phyloP scores from a whole-genome alignment of 75 land plant genomes.

The Sequoiadendron giganteum region DNA sequence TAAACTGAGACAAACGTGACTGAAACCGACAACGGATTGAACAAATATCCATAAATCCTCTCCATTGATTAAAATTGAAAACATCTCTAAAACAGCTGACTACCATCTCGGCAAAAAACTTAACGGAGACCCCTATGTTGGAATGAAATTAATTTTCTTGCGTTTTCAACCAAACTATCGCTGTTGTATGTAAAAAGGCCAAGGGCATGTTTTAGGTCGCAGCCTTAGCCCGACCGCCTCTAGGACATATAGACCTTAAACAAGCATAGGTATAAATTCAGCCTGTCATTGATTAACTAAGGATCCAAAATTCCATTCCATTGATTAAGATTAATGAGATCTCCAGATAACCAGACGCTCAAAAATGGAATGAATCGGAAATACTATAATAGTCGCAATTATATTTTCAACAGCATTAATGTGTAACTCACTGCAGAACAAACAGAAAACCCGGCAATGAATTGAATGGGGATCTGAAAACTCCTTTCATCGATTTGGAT shows the following conservation, averaged over 20 bases:
- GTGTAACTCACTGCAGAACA: not conserved
- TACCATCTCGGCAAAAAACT: not conserved
- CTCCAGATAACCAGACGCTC: not conserved
- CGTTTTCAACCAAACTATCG: not conserved
- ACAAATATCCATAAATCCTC: not conserved
- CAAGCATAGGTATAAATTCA: not conserved
- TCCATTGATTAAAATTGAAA: not conserved
- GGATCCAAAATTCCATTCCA: not conserved
- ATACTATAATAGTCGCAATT: not conserved
- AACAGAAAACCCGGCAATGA: not conserved
- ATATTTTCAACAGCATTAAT: not conserved
- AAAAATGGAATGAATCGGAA: not conserved
- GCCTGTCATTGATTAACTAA: not conserved
- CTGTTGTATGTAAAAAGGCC: not conserved
- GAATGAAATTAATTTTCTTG: not conserved
- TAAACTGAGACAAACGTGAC: not conserved
- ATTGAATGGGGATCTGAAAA: not conserved
- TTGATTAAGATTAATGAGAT: not conserved
- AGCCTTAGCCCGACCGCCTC: not conserved
- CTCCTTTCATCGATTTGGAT: not conserved
- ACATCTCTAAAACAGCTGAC: not conserved
- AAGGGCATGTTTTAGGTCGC: not conserved
- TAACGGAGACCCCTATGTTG: not conserved
- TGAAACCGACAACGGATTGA: not conserved
- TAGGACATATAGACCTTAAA: not conserved